Evolutionary conservation across 108 stramenopile genomes (phyloP).

Genomic region (Craspedostauros australis): DNA sequence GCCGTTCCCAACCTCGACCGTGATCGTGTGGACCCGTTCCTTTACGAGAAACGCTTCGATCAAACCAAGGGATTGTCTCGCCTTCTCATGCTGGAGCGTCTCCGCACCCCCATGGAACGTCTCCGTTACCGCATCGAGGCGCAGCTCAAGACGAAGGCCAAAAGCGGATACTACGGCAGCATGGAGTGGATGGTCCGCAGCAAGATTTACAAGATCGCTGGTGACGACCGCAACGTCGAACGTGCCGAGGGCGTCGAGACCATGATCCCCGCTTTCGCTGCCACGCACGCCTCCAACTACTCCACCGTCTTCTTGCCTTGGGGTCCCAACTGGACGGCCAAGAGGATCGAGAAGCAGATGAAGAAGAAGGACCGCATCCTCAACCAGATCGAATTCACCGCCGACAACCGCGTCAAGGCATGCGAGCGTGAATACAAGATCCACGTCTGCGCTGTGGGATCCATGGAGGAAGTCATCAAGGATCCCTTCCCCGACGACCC

Average conservation of each 20-base stretch:
- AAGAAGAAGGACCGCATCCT: conserved; percentile 14
- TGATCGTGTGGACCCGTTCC: conserved; percentile 11
- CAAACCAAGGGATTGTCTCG: conserved; percentile 26
- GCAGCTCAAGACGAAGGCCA: conserved; percentile 17
- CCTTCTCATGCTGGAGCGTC: conserved; percentile 21
- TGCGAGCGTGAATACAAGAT: conserved; percentile 13
- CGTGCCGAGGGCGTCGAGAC: conserved; percentile 4
- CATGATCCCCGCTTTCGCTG: neutral
- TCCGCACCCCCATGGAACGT: conserved; percentile 18
- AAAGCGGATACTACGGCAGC: conserved; percentile 3
- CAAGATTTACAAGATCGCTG: neutral
- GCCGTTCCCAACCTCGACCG: conserved; percentile 4
- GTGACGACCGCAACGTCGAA: neutral
- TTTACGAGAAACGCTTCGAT: conserved; percentile 20
- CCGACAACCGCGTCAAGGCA: neutral
- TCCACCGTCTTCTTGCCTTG: conserved; percentile 38
- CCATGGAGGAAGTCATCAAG: conserved; percentile 16
- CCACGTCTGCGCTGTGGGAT: conserved; percentile 22
- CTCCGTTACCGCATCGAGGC: conserved; percentile 10
- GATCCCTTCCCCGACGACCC: conserved; percentile 24
- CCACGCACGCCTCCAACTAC: conserved; percentile 19
- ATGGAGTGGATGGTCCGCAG: neutral
- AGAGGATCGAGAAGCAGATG: conserved; percentile 18
- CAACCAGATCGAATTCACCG: conserved; percentile 20
- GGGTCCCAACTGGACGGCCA: conserved; percentile 23